These are phyloP conservation scores for Pseudogymnoascus sp. DNA, from an alignment of 2,329 filamentous ascomycete genomes.

Conservation along the genomic window DNA sequence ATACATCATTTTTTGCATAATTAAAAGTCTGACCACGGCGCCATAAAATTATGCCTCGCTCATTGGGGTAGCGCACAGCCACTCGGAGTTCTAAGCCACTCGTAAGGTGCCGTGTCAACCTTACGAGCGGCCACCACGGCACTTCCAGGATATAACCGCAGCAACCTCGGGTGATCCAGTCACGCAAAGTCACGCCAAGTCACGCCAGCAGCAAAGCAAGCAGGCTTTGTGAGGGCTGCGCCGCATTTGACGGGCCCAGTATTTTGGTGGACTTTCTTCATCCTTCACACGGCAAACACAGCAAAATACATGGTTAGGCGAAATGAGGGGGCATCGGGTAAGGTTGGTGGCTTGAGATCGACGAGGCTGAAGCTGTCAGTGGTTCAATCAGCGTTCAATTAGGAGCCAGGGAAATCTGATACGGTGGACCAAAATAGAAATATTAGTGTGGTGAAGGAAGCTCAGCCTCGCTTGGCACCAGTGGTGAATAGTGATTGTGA, in stretches of 20 bases:
- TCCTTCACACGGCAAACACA: neutral
- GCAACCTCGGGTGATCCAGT: neutral
- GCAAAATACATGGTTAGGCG: neutral
- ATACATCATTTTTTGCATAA: neutral
- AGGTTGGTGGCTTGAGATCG: neutral
- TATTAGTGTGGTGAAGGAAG: neutral
- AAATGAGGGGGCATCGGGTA: neutral
- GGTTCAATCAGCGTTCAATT: neutral
- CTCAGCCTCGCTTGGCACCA: slow-evolving; percentile 1
- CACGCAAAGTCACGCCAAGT: neutral
- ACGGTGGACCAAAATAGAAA: neutral
- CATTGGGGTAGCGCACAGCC: neutral
- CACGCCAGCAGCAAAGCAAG: no score
- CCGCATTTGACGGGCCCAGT: neutral
- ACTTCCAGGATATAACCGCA: neutral
- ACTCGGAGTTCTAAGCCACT: no score
- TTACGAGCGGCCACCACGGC: neutral
- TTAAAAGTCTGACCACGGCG: neutral
- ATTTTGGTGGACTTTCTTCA: neutral
- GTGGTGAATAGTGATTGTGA: neutral
- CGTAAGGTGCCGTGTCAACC: neutral
- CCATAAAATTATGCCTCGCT: neutral
- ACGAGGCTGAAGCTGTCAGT: slow-evolving; percentile 1
- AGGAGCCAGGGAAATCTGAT: neutral
- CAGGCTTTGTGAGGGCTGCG: neutral